Base-by-base conservation (phyloP, 2,329 filamentous ascomycete genomes). In the Claviceps lovelessii region DNA sequence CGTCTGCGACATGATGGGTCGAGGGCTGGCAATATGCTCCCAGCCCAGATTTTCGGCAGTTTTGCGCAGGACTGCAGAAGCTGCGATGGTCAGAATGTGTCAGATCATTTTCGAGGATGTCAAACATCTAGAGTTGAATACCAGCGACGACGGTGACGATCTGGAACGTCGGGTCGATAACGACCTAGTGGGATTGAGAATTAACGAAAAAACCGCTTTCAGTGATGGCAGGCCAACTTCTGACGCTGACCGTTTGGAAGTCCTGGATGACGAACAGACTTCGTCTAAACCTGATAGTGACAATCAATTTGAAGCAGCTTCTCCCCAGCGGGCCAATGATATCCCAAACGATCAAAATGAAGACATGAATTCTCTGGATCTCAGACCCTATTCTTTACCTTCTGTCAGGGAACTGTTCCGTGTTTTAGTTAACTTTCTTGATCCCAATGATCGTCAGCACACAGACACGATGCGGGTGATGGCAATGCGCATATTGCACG, bases 1-100 rank as follows among this genome's bases (percentile, higher is more conserved):
- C 65, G 90, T 98, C 11, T 98, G 94, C 67, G 90, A 96, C 68
- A 97, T 98, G 90, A 97, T 98, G 91, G 93, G 95, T 68, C 91
- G 90, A 1, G 93, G 91, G 1, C 72, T 98, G 60, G 95, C 90
- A 65, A 97, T 98, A 75, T 98, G 93, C 74, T 98, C 91, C 59
- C 90, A 97, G 65, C 82, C 88, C 54, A 83, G 91, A 54, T 83
- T 97, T 58, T 96, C 90, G 10, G 90, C 96, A 63, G 83, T 97
- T 4, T 74, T 98, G 54, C 83, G 91, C 59, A 80, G 90, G 59
- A 95, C 90, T 23, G 93, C 93, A 2, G 93, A 98, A 70, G 93
- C 95, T 65, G 86, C 90, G 54, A 96, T 98, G 90, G 88, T 97
- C 49, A 88, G 89, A 61, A 98, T 98, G 93, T 97, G 93, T 66